These are phyloP conservation scores for Calonectria crousiana DNA, from an alignment of 2,329 filamentous ascomycete genomes.

Conservation along the genomic window DNA sequence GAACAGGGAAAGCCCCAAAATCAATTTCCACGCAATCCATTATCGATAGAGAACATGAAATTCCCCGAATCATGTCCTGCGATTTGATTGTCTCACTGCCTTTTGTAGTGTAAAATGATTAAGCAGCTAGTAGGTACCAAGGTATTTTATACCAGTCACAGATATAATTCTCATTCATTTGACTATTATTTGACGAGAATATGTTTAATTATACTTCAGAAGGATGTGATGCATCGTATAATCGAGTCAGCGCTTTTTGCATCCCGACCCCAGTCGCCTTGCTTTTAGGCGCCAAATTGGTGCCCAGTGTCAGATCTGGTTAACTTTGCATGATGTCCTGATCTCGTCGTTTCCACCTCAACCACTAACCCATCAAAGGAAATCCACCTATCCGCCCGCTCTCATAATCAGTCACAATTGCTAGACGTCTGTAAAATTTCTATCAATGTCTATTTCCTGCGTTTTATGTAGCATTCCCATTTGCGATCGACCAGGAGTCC, in stretches of 20 bases:
- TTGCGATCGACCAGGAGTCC: not conserved
- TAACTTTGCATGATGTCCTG: not conserved
- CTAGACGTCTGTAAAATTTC: no score
- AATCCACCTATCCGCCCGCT: no score
- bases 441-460: not conserved
- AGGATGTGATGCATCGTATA: not conserved
- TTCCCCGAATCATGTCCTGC: no score
- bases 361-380: not conserved
- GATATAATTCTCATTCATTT: not conserved
- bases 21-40: no score
- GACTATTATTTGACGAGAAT: not conserved
- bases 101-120: no score
- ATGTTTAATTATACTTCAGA: not conserved
- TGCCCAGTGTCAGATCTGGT: not conserved
- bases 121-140: not conserved
- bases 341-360: not conserved
- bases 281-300: not conserved
- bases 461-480: not conserved
- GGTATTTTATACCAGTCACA: not conserved
- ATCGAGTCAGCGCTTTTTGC: not conserved
- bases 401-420: no score
- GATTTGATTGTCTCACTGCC: no score
- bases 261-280: not conserved
- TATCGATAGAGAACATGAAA: no score
- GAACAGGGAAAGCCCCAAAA: no score